Conservation (phyloP, 2,329 filamentous ascomycete species). For the Colletotrichum sojae region DNA sequence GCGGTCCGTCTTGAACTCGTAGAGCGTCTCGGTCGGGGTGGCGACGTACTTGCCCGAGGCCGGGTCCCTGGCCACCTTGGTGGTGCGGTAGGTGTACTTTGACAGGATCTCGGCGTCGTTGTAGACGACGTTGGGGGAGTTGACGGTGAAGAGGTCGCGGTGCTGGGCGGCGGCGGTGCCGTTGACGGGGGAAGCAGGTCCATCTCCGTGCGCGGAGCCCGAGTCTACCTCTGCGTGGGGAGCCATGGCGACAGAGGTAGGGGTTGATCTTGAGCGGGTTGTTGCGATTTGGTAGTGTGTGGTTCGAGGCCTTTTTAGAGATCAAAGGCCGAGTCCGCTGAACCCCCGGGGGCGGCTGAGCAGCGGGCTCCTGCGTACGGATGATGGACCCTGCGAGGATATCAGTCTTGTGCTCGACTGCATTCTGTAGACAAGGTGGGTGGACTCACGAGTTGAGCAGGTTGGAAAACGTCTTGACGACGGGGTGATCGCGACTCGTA, state of each 20-base stretch:
- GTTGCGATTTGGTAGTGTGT: constrained; percentile 58
- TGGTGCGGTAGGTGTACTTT: constrained; percentile 97
- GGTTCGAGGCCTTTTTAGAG: constrained; percentile 52
- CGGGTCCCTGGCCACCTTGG: constrained; percentile 77
- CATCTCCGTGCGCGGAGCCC: constrained; percentile 74
- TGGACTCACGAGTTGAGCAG: constrained; percentile 90
- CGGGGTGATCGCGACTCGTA: constrained; percentile 70
- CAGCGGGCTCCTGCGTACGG: constrained; percentile 97
- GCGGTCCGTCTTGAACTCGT: constrained; percentile 98
- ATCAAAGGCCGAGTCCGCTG: constrained; percentile 74
- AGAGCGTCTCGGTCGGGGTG: constrained; percentile 87
- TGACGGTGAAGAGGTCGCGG: constrained; percentile 83
- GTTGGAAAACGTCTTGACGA: constrained; percentile 98
- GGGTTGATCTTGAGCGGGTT: constrained; percentile 7
- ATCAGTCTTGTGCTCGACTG: constrained; percentile 44
- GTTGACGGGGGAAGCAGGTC: constrained; percentile 54
- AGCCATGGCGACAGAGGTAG: constrained; percentile 74
- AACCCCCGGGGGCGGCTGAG: constrained; percentile 88
- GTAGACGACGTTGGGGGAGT: constrained; percentile 94
- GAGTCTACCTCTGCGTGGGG: constrained; percentile 82
- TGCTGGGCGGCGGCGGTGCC: constrained; percentile 61
- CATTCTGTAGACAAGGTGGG: not conserved
- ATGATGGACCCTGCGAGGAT: constrained; percentile 81
- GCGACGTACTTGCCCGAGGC: constrained; percentile 83
- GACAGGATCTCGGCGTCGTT: constrained; percentile 89